Base-by-base conservation (phyloP, 768 basidiomycete species). In the Calocybe indica region DNA sequence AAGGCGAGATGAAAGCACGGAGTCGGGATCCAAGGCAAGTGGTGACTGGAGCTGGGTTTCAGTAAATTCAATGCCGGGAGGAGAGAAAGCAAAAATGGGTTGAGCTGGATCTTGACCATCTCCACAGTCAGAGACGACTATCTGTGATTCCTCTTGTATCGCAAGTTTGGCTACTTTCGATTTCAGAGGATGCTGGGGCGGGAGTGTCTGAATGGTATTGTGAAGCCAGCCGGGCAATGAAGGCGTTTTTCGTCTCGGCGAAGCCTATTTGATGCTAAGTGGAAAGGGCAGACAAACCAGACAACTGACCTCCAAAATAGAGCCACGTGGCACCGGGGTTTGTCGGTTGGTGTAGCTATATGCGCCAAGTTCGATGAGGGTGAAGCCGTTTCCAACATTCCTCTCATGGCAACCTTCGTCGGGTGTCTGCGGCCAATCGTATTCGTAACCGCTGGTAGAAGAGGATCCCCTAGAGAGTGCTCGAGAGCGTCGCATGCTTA, bases 151-250 rank as follows among this genome's bases (percentile, higher is more conserved):
- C 39, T 37, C 30, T 5, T 41, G 33, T n/a, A 45, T 34, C 29
- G 14, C 31, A 11, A 37, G n/a, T 37, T 28, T 52, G 9, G 69
- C 69, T 22, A 73, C 52, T 15, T 80, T 66, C 7, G 68, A 54
- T 7, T 76, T 71, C 7, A 80, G 57, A 32, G 79, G 79, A 56
- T 82, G 73, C 31, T 66, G 62, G 11, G 63, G 53, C 9, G 68
- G 58, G 13, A 85, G 65, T 15, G 67, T 67, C 40, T 65, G 67
- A 43, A 86, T 73, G 4, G 81, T 79, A 35, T 65, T 58, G 22
- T 68, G 66, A 10, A 85, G 71, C 84, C 84, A 86, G 22, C 59
- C 55, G 3, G 83, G 83, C 22, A 22, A 22, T 22, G 22, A 22
- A 22, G 22, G 22, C 4, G 22, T 22, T 22, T 22, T 22, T 22